These are phyloP conservation scores for Vitis riparia DNA, from an alignment of 164 flowering plant genomes.

Conservation along the genomic window DNA sequence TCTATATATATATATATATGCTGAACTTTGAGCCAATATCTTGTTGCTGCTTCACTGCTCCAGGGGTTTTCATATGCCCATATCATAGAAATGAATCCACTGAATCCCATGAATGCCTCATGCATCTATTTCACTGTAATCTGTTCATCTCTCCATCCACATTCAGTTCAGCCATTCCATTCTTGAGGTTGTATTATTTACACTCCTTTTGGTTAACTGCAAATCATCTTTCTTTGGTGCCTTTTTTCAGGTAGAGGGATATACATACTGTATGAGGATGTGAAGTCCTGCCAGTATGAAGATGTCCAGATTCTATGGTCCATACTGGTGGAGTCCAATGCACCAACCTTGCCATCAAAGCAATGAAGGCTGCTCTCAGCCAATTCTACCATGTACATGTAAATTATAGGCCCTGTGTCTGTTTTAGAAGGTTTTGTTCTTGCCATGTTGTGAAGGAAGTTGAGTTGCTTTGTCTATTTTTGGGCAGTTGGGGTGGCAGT, in stretches of 20 bases:
- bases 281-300: conserved; percentile 40
- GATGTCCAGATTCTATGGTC: conserved; percentile 47
- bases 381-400: no score
- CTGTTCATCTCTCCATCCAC: no score
- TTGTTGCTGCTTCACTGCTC: conserved; percentile 1
- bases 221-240: conserved; percentile 1
- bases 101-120: no score
- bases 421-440: not conserved
- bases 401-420: no score
- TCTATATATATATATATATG: no score
- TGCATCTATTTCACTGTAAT: no score
- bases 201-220: no score
- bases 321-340: conserved; percentile 32
- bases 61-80: not conserved
- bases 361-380: not conserved
- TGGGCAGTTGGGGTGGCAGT: not conserved
- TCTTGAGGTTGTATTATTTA: no score
- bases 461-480: not conserved
- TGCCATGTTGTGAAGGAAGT: no score
- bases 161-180: no score
- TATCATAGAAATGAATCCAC: no score
- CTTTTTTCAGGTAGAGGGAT: conserved; percentile 34
- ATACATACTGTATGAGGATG: conserved; percentile 42
- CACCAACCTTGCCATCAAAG: conserved; percentile 13
- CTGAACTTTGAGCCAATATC: not conserved